Evolutionary conservation across 2,329 filamentous ascomycete genomes (phyloP), one percentile per base, ranked within the genome.

Genomic region (Penicillium olsonii): DNA sequence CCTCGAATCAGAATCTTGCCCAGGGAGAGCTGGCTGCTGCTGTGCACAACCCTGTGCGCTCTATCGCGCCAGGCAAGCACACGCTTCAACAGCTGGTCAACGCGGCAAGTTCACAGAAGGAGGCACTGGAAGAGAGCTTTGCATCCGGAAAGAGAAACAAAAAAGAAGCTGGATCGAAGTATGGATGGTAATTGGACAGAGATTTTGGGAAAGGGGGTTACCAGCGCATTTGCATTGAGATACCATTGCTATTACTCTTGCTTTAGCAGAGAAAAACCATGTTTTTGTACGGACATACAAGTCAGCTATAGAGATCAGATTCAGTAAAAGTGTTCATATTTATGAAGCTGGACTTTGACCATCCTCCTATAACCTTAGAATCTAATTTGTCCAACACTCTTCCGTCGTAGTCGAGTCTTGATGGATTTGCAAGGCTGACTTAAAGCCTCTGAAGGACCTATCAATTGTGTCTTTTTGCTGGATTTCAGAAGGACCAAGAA

Each of bases 111-210:
- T 88, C 80, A 54, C 91, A 97, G 72, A 85, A 85, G 66, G 90
- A 95, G 10, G 91, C 90, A 2, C 75, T 96, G 58, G 91, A 96
- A 72, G 92, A 97, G 65, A 92, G 89, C 67, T 96, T 96, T 75
- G 90, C 90, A 17, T 78, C 85, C 59, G 89, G 90, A 5, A 85
- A 83, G 74, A 83, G 81, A 61, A 94, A 92, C 64, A 85, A 89
- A 69, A 86, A 83, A 61, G 91, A 96, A 68, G 90, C 90, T 17
- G 88, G 88, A 4, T 85, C 83, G 50, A 84, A 83, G 62, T 96
- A 96, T 74, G 92, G 92, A 5, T 96, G 90, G 89, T 86, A 63
- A n/a, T n/a, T n/a, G n/a, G n/a, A n/a, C 22, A 12, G 39, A 20
- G 10, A 2, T 14, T 35, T 33, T 38, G n/a, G n/a, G n/a, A n/a